A percentile compares a stretch with the other conserved stretches of the same genome.
These are phyloP conservation scores for Carex littledalei DNA, from an alignment of 176 grass and related monocot species.

Conservation along the genomic window DNA sequence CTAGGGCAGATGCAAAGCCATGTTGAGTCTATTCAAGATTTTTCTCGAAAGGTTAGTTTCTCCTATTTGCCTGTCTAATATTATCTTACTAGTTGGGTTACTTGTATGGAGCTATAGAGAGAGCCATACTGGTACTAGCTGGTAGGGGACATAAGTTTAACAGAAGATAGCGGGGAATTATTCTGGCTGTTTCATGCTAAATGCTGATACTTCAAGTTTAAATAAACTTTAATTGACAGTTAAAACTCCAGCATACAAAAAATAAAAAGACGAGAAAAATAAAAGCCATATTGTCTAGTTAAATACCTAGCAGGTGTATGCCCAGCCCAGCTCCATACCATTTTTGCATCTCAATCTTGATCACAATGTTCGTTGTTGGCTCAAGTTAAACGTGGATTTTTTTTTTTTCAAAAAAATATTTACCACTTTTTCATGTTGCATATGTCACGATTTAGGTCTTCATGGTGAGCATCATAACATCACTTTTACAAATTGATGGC, in stretches of 20 bases:
- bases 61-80: neutral
- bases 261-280: neutral
- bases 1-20: constrained; percentile 78
- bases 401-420: neutral
- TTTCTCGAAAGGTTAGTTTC: constrained; percentile 61
- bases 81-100: neutral
- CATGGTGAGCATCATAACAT: constrained; percentile 75
- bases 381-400: neutral
- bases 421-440: constrained; percentile 11
- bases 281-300: neutral
- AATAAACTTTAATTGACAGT: neutral
- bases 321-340: neutral
- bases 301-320: neutral
- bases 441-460: constrained; percentile 55
- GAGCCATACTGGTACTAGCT: constrained; percentile 5
- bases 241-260: neutral
- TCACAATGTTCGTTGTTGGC: neutral
- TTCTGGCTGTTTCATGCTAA: neutral
- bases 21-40: constrained; percentile 73
- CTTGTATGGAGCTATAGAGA: neutral
- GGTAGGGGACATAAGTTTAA: neutral
- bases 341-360: neutral
- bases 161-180: neutral
- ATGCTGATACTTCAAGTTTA: neutral
- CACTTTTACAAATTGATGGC: constrained; percentile 69